Conservation (phyloP, 306 rosid species). For the Mimosa bimucronata region DNA sequence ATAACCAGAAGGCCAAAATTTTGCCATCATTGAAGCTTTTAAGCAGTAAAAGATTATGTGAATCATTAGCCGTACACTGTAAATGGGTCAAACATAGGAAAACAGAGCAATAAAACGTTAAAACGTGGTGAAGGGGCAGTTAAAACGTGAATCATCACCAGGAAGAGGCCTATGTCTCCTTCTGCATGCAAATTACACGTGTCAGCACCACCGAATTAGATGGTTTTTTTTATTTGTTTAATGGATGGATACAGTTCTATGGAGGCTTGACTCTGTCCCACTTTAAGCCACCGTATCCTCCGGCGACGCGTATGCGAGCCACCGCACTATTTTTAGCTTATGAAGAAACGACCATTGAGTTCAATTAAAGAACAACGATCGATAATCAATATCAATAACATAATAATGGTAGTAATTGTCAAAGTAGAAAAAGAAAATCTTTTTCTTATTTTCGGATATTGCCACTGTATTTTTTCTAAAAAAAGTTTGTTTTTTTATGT, state of each 20-base stretch:
- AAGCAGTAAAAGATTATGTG: neutral
- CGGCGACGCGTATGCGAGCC: conserved; percentile 42
- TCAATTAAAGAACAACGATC: neutral
- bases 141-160: neutral
- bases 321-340: conserved; percentile 20
- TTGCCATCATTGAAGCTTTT: neutral
- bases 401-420: neutral
- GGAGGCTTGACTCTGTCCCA: conserved; percentile 43
- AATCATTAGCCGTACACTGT: neutral
- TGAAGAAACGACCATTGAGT: neutral
- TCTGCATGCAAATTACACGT: conserved; percentile 42
- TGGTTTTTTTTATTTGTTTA: conserved; percentile 1
- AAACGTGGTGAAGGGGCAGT: neutral
- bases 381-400: no score
- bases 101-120: neutral
- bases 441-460: conserved; percentile 14
- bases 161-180: neutral
- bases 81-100: neutral
- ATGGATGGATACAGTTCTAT: neutral
- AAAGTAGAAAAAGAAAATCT: neutral
- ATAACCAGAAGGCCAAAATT: neutral
- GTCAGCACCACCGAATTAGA: conserved; percentile 22
- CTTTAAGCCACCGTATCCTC: conserved; percentile 36
- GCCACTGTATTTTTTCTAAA: neutral
- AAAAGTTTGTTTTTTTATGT: conserved; percentile 4